Evolutionary conservation across 140 eudicot genomes (phyloP).

Genomic region (Stevia rebaudiana): DNA sequence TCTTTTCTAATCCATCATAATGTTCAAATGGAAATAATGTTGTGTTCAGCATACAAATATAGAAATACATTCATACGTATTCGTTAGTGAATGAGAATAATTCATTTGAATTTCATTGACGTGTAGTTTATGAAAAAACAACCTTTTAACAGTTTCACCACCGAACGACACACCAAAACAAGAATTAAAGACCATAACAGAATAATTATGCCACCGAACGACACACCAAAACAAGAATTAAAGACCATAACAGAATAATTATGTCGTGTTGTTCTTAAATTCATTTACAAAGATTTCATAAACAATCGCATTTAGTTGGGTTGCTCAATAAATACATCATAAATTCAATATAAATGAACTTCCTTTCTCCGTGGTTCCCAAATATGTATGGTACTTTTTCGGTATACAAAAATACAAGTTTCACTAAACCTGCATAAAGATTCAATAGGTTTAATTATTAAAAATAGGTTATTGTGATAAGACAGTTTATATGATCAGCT

Average conservation of each 20-base stretch:
- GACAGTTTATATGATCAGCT: too few relatives aligned
- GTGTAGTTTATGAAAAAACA: neutral
- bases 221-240: constrained; percentile 12
- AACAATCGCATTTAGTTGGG: constrained; percentile 24
- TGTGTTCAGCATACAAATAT: too few relatives aligned
- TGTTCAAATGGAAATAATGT: too few relatives aligned
- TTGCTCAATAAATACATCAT: constrained; percentile 38
- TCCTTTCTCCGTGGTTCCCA: constrained; percentile 29
- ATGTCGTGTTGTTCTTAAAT: constrained; percentile 20
- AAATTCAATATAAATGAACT: constrained; percentile 20
- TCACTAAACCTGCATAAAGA: constrained; percentile 29
- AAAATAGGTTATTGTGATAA: too few relatives aligned
- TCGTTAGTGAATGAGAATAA: neutral
- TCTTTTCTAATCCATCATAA: neutral
- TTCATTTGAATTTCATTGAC: neutral
- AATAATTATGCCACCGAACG: constrained; percentile 2
- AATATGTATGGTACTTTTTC: constrained; percentile 28
- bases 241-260: constrained; percentile 6
- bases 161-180: constrained; percentile 14
- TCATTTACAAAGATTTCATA: constrained; percentile 27
- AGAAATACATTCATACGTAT: neutral
- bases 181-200: constrained; percentile 5
- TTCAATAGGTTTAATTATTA: neutral
- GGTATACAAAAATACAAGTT: constrained; percentile 32
- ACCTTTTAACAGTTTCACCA: constrained; percentile 1